A percentile compares a stretch with the other conserved stretches of the same genome.
Conservation (phyloP, 805 yeast genomes). For the Candida nanaspora region DNA sequence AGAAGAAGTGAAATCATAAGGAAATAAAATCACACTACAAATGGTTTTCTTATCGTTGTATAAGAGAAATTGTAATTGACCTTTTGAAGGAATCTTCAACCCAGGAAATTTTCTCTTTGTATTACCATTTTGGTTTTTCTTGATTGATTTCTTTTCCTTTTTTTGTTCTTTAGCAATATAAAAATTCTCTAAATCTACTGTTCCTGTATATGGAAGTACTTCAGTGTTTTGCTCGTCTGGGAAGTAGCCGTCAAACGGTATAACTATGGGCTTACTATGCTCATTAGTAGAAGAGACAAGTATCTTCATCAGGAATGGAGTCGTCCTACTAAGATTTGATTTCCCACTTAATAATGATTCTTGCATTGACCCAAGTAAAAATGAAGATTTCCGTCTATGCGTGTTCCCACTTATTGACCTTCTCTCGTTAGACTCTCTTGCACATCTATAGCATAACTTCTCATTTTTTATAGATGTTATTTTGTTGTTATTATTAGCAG, state of each 20-base stretch:
- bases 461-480: not conserved
- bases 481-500: not conserved
- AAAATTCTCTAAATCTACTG: constrained; percentile 19
- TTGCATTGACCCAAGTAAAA: constrained; percentile 8
- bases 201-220: constrained; percentile 25
- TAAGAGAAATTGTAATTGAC: constrained; percentile 23
- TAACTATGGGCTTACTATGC: constrained; percentile 1
- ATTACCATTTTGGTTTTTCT: too few species aligned
- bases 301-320: constrained; percentile 22
- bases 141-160: not conserved
- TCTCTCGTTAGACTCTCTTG: not conserved
- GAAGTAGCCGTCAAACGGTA: constrained; percentile 21
- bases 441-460: not conserved
- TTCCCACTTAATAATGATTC: constrained; percentile 17
- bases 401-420: not conserved
- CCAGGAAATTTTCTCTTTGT: constrained; percentile 24
- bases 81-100: constrained; percentile 16
- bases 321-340: constrained; percentile 3
- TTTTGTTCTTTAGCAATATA: constrained; percentile 14
- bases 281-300: constrained; percentile 9
- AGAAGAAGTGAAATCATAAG: constrained; percentile 16
- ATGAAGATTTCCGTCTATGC: constrained; percentile 1
- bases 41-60: constrained; percentile 23
- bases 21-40: constrained; percentile 16
- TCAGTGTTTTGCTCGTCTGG: constrained; percentile 3